Evolutionary conservation across 2,329 filamentous ascomycete species (phyloP).

Genomic region (Endoconidiophora laricicola): DNA sequence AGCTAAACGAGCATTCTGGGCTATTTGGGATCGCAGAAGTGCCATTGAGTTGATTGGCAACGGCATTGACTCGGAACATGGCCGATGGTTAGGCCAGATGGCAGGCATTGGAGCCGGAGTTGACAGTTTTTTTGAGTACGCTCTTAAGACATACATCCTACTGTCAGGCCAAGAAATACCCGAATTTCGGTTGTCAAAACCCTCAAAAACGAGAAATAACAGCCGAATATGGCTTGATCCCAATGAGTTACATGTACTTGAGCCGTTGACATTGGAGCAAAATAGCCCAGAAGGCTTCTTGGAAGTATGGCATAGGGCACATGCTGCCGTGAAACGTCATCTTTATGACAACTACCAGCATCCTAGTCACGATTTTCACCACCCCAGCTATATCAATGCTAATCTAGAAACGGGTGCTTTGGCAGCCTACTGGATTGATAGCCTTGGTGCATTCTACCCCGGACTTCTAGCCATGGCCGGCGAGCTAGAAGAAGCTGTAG

Average conservation of each 20-base stretch:
- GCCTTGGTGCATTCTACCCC: conserved; percentile 86
- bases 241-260: conserved; percentile 35
- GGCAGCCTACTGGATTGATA: conserved; percentile 89
- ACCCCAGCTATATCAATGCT: conserved; percentile 85
- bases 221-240: conserved; percentile 39
- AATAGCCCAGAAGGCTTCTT: conserved; percentile 66
- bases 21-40: conserved; percentile 81
- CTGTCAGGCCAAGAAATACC: conserved; percentile 57
- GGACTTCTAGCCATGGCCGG: conserved; percentile 74
- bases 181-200: conserved; percentile 24
- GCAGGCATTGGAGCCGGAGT: conserved; percentile 93
- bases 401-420: conserved; percentile 78
- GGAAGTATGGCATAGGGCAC: conserved; percentile 67
- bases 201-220: conserved; percentile 25
- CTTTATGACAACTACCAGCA: conserved; percentile 49
- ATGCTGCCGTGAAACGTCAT: conserved; percentile 75
- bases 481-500: conserved; percentile 77
- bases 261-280: conserved; percentile 43
- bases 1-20: conserved; percentile 89
- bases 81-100: conserved; percentile 73
- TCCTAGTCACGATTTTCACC: conserved; percentile 36
- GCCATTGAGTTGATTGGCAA: conserved; percentile 76
- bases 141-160: conserved; percentile 81
- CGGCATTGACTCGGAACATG: conserved; percentile 81
- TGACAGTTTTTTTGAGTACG: conserved; percentile 98